Evolutionary conservation across 2,329 filamentous ascomycete genomes (phyloP).

Genomic region (Beauveria bassiana): DNA sequence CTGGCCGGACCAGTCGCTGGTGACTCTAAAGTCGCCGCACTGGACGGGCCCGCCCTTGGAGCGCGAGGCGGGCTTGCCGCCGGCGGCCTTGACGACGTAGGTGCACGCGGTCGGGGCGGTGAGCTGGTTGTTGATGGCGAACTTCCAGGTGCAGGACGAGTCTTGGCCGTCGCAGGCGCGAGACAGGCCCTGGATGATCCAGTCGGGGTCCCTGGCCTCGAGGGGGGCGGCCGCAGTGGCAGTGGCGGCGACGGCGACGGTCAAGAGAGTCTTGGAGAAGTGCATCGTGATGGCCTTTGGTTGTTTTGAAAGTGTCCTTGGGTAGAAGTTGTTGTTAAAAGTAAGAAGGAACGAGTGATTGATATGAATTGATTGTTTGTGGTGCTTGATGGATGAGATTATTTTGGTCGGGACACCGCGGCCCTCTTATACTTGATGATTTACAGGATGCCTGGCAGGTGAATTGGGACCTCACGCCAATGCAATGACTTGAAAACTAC

Average conservation of each 20-base stretch:
- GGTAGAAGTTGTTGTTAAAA: not conserved
- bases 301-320: conserved; percentile 4
- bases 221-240: conserved; percentile 32
- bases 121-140: conserved; percentile 32
- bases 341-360: not conserved
- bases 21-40: conserved; percentile 44
- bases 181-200: conserved; percentile 33
- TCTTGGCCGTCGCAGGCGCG: conserved; percentile 33
- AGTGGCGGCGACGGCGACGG: conserved; percentile 28
- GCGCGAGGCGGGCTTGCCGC: conserved; percentile 25
- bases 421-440: not conserved
- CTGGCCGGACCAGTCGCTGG: conserved; percentile 47
- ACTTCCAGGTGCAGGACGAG: conserved; percentile 36
- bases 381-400: not conserved
- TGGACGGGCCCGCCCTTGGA: conserved; percentile 31
- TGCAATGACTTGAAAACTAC: too few species aligned
- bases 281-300: conserved; percentile 30
- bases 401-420: not conserved
- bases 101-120: conserved; percentile 26
- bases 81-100: conserved; percentile 33
- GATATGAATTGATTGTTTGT: not conserved
- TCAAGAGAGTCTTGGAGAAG: conserved; percentile 31
- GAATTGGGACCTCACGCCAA: too few species aligned
- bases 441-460: not conserved
- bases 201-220: conserved; percentile 31